Evolutionary conservation across 2,329 filamentous ascomycete species (phyloP).

Genomic region (Aspergillus calidoustus): DNA sequence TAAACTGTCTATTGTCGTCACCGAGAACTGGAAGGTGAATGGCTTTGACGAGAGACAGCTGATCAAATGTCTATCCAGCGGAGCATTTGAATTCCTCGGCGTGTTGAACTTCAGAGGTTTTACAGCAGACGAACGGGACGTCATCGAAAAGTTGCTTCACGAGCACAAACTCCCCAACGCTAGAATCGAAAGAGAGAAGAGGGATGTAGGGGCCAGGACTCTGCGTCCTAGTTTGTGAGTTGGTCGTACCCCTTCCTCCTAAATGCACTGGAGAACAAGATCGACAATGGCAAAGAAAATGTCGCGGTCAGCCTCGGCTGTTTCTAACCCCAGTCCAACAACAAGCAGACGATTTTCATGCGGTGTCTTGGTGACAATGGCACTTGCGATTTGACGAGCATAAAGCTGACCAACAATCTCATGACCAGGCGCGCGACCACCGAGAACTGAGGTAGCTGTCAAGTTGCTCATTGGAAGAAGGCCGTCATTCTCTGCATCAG

Average conservation of each 20-base stretch:
- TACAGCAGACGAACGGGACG: conserved; percentile 17
- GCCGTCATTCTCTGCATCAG: conserved; percentile 53
- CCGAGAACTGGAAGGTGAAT: conserved; percentile 23
- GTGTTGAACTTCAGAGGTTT: conserved; percentile 22
- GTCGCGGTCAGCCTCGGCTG: conserved; percentile 46
- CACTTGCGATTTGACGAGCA: conserved; percentile 84
- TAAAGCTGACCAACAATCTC: conserved; percentile 87
- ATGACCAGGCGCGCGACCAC: conserved; percentile 76
- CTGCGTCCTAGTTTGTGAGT: conserved; percentile 21
- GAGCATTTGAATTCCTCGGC: conserved; percentile 22
- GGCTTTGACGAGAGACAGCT: conserved; percentile 24
- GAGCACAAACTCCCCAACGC: conserved; percentile 12
- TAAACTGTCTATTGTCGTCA: conserved; percentile 22
- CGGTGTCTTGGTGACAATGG: conserved; percentile 72
- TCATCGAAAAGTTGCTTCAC: conserved; percentile 12
- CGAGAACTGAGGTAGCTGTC: conserved; percentile 84
- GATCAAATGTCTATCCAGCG: conserved; percentile 20
- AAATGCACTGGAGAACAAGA: conserved; percentile 49
- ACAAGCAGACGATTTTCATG: conserved; percentile 64
- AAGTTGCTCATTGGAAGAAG: conserved; percentile 79
- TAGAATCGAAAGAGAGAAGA: conserved; percentile 18
- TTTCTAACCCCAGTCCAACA: conserved; percentile 61
- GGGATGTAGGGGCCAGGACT: conserved; percentile 13
- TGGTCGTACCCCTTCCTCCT: conserved; percentile 18
- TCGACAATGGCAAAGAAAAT: conserved; percentile 50